These are phyloP conservation scores for Leptomonas seymouri DNA, from an alignment of 208 protist species.

Conservation along the genomic window DNA sequence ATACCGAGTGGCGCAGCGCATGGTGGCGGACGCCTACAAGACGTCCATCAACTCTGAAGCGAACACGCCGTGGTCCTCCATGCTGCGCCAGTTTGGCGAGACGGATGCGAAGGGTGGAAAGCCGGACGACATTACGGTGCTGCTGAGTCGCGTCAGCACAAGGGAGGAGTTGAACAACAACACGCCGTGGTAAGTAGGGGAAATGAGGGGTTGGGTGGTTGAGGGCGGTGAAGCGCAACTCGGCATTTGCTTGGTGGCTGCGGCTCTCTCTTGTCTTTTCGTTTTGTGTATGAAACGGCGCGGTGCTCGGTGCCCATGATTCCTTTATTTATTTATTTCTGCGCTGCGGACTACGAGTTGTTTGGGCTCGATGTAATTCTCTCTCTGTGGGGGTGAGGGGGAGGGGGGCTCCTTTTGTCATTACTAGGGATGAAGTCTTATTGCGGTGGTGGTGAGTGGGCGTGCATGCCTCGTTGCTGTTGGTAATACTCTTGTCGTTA, in stretches of 20 bases:
- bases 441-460: neutral
- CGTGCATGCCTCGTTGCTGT: neutral
- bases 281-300: too few relatives aligned
- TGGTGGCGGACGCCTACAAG: conserved; percentile 85
- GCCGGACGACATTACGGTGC: conserved; percentile 90
- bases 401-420: too few relatives aligned
- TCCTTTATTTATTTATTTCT: too few relatives aligned
- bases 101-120: conserved; percentile 85
- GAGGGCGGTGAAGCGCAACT: neutral
- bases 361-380: too few relatives aligned
- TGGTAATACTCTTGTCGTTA: neutral
- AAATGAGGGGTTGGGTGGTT: neutral
- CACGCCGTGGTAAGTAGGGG: conserved; percentile 48
- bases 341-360: too few relatives aligned
- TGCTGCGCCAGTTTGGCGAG: conserved; percentile 80
- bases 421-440: too few relatives aligned
- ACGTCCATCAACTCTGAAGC: conserved; percentile 63
- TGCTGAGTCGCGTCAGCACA: conserved; percentile 85
- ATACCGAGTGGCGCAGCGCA: conserved; percentile 86
- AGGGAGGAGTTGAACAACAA: conserved; percentile 77
- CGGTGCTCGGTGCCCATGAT: too few relatives aligned
- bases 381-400: too few relatives aligned
- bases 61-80: conserved; percentile 83
- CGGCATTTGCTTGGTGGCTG: neutral
- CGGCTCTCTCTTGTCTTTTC: conserved; percentile 4